Conservation (phyloP, 2,329 filamentous ascomycete genomes). For the Fusarium robinianum region DNA sequence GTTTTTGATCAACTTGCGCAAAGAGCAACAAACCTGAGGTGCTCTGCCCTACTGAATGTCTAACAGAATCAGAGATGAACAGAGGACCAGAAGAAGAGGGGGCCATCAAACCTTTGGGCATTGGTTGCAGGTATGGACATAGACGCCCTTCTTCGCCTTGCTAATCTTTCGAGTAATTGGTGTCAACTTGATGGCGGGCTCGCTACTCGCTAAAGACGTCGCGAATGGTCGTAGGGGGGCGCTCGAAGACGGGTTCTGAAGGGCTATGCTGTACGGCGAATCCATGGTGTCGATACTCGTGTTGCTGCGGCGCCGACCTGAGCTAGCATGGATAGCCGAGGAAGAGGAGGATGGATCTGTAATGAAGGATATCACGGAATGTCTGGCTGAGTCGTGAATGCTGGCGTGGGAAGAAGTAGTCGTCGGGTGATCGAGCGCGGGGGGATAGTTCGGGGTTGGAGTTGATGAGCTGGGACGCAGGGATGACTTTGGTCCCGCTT, state of each 20-base stretch:
- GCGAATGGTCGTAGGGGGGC: conserved; percentile 48
- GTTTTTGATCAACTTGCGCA: not conserved
- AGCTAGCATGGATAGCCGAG: conserved; percentile 35
- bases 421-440: conserved; percentile 40
- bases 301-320: conserved; percentile 49
- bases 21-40: conserved; percentile 55
- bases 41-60: conserved; percentile 67
- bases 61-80: conserved; percentile 34
- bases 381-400: conserved; percentile 43
- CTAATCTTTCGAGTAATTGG: conserved; percentile 62
- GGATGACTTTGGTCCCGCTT: conserved; percentile 44
- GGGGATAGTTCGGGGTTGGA: conserved; percentile 47
- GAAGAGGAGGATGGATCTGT: conserved; percentile 32
- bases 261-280: conserved; percentile 38
- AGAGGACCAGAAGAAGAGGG: not conserved
- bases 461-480: conserved; percentile 41
- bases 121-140: conserved; percentile 58
- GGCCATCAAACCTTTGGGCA: conserved; percentile 54
- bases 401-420: conserved; percentile 41
- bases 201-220: conserved; percentile 39
- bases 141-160: conserved; percentile 63
- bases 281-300: conserved; percentile 58
- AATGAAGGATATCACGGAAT: conserved; percentile 35
- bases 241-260: conserved; percentile 36
- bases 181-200: conserved; percentile 55